Evolutionary conservation across 371 early-diverging fungal genomes (phyloP).

Genomic region (Actinomucor elegans): DNA sequence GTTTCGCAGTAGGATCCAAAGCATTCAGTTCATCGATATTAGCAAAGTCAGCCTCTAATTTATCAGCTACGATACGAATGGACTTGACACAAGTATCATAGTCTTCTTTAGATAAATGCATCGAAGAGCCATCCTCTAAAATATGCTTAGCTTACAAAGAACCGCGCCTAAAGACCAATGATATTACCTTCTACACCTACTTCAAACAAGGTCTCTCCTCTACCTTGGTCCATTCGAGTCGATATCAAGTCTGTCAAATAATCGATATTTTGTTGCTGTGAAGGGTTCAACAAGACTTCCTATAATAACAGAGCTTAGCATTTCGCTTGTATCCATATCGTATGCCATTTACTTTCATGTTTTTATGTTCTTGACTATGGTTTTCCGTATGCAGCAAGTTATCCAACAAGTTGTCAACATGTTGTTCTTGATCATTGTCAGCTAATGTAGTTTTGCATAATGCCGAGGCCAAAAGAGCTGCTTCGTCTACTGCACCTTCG

Average conservation of each 20-base stretch:
- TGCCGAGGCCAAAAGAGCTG: conserved; percentile 18
- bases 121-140: conserved; percentile 69
- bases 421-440: conserved; percentile 1
- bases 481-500: conserved; percentile 12
- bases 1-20: conserved; percentile 13
- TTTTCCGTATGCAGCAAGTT: background rate
- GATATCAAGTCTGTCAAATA: conserved; percentile 43
- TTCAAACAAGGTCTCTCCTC: conserved; percentile 79
- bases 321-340: too few species aligned
- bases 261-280: conserved; percentile 42
- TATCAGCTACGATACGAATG: conserved; percentile 40
- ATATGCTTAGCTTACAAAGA: background rate
- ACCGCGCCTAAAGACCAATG: background rate
- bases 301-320: background rate
- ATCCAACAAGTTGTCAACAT: conserved; percentile 4
- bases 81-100: conserved; percentile 50
- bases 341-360: background rate
- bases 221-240: conserved; percentile 59
- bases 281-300: conserved; percentile 41
- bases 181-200: conserved; percentile 73
- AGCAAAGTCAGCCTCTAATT: conserved; percentile 64
- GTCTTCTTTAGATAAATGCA: conserved; percentile 68
- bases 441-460: conserved; percentile 13
- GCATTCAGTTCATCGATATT: conserved; percentile 55
- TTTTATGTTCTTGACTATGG: background rate